Percentiles rank a stretch among this genome's conserved stretches.
phyloP scores from a whole-genome alignment of 1,284 basidiomycete genomes.

The Rhodofomes roseus region DNA sequence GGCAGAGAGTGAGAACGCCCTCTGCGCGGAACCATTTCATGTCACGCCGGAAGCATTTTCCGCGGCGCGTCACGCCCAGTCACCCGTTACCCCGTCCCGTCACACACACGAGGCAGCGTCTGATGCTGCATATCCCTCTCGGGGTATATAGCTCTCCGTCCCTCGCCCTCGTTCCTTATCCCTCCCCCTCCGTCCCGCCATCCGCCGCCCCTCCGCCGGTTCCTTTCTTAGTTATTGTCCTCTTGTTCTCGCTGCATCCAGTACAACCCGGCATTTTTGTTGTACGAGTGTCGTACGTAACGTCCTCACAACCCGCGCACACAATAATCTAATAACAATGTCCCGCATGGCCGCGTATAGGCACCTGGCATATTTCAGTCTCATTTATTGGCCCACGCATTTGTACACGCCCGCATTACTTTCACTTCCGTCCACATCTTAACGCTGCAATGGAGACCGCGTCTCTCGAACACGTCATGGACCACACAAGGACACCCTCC shows the following conservation, averaged over 20 bases:
- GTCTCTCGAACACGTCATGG: slow-evolving; percentile 48
- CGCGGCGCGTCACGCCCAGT: neutral
- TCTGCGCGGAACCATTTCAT: slow-evolving; percentile 7
- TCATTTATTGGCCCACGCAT: slow-evolving; percentile 30
- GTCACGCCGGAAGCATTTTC: slow-evolving; percentile 8
- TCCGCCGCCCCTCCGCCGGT: slow-evolving; percentile 23
- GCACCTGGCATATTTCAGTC: slow-evolving; percentile 30
- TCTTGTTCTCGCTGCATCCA: slow-evolving; percentile 18
- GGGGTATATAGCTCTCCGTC: slow-evolving; percentile 28
- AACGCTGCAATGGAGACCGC: slow-evolving; percentile 41
- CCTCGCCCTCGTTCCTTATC: slow-evolving; percentile 26
- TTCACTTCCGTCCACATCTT: slow-evolving; percentile 10
- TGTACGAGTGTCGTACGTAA: slow-evolving; percentile 27
- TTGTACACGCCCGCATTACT: slow-evolving; percentile 25
- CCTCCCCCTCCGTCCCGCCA: slow-evolving; percentile 31
- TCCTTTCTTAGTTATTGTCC: slow-evolving; percentile 23
- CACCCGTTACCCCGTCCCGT: slow-evolving; percentile 1
- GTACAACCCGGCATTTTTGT: slow-evolving; percentile 21
- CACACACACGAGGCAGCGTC: slow-evolving; percentile 12
- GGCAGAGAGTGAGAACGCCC: neutral
- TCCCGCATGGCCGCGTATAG: slow-evolving; percentile 5
- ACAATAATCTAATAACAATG: slow-evolving; percentile 11
- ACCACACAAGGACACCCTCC: slow-evolving; percentile 42
- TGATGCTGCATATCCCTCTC: slow-evolving; percentile 11
- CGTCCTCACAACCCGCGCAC: slow-evolving; percentile 9